Conservation (phyloP, 805 yeast species). For the Brettanomyces sp. region DNA sequence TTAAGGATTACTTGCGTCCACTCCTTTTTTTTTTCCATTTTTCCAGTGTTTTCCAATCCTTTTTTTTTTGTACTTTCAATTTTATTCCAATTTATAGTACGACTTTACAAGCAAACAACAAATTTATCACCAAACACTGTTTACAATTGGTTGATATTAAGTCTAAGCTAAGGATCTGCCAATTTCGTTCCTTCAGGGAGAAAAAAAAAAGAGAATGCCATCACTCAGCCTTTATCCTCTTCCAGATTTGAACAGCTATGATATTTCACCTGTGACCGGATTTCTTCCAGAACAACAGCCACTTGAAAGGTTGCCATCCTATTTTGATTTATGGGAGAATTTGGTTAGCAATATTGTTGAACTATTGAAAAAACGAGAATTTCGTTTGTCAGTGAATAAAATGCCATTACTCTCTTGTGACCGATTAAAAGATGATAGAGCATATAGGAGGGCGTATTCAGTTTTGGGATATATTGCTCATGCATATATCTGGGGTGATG, state of each 20-base stretch:
- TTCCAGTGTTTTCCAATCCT: too few species aligned
- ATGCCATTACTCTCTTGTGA: conserved; percentile 49
- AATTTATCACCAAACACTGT: too few species aligned
- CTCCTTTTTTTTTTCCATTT: too few species aligned
- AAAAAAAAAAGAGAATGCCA: neutral
- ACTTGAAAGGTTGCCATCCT: conserved; percentile 44
- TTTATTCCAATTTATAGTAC: too few species aligned
- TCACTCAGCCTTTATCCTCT: conserved; percentile 26
- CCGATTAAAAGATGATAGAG: conserved; percentile 34
- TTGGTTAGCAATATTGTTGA: conserved; percentile 63
- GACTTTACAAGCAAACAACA: too few species aligned
- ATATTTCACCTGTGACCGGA: conserved; percentile 62
- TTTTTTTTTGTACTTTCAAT: too few species aligned
- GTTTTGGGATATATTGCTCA: conserved; percentile 73
- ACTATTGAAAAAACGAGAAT: conserved; percentile 52
- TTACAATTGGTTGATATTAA: too few species aligned
- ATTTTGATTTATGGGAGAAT: conserved; percentile 70
- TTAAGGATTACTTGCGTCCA: too few species aligned
- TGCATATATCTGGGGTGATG: conserved; percentile 84
- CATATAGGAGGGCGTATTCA: conserved; percentile 73
- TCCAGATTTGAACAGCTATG: conserved; percentile 55
- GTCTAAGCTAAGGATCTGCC: too few species aligned
- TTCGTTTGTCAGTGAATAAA: conserved; percentile 55
- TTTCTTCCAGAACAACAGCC: conserved; percentile 71
- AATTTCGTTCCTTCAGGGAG: too few species aligned